phyloP scores from a whole-genome alignment of 2,329 filamentous ascomycete genomes.

The Aspergillus sp. region DNA sequence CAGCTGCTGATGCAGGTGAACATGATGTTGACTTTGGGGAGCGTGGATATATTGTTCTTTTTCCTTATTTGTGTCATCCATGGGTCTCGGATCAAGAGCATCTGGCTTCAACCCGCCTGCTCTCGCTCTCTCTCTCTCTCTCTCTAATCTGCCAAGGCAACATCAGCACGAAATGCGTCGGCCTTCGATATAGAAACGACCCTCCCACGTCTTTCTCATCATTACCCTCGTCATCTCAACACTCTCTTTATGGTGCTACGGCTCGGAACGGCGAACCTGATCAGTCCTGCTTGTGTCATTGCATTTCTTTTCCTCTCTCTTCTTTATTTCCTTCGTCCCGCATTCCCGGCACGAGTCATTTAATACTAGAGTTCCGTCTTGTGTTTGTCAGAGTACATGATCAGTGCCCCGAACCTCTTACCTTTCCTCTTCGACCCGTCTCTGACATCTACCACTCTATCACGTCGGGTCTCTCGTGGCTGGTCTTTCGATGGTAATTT shows the following conservation, averaged over 20 bases:
- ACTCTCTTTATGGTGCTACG: conserved; percentile 41
- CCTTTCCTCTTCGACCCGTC: conserved; percentile 7
- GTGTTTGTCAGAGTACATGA: conserved; percentile 26
- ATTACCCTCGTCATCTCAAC: conserved; percentile 26
- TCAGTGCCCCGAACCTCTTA: conserved; percentile 16
- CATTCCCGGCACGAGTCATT: conserved; percentile 28
- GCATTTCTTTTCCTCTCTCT: conserved; percentile 19
- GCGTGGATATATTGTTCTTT: conserved; percentile 20
- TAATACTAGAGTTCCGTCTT: conserved; percentile 30
- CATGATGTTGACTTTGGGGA: conserved; percentile 17
- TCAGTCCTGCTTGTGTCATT: conserved; percentile 20
- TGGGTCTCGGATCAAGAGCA: conserved; percentile 13
- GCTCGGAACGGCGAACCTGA: conserved; percentile 41
- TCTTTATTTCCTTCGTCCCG: conserved; percentile 20
- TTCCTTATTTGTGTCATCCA: conserved; percentile 17
- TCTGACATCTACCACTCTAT: conserved; percentile 9
- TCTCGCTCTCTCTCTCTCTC: conserved; percentile 9
- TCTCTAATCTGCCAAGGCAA: conserved; percentile 15
- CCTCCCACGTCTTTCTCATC: conserved; percentile 26
- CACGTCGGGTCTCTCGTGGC: conserved; percentile 8
- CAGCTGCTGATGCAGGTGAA: conserved; percentile 19
- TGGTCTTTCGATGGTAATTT: conserved; percentile 14
- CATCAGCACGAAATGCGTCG: conserved; percentile 17
- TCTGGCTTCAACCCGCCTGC: conserved; percentile 11
- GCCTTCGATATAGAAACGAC: conserved; percentile 24